Evolutionary conservation across 176 grass and related monocot genomes (phyloP).

Genomic region (Stipa capillata): DNA sequence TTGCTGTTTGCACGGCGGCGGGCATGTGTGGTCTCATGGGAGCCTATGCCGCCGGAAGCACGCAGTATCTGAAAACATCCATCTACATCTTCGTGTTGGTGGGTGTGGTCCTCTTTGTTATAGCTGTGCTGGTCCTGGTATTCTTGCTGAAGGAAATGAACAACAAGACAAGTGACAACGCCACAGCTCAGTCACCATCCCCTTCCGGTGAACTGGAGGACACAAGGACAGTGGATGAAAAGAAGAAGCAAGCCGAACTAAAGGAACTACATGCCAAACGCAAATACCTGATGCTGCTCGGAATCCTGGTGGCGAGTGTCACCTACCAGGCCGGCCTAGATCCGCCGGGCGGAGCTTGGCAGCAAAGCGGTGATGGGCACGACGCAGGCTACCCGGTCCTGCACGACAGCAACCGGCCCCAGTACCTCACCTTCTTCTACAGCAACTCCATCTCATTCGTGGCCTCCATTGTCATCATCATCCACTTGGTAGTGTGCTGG

Average conservation of each 20-base stretch:
- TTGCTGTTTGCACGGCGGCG: background rate
- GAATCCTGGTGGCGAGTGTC: conserved; percentile 1
- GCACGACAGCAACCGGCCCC: background rate
- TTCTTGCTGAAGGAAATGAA: no score
- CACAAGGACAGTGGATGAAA: no score
- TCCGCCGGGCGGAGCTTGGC: background rate
- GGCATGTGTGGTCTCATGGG: background rate
- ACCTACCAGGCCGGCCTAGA: conserved; percentile 16
- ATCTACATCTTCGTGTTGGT: background rate
- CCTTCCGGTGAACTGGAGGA: no score
- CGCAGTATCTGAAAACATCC: background rate
- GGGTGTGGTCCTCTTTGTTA: background rate
- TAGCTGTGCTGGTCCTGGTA: background rate
- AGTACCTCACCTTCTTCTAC: conserved; percentile 5
- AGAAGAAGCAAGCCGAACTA: background rate
- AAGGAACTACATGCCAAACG: background rate
- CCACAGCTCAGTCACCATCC: no score
- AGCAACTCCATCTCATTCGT: conserved; percentile 7
- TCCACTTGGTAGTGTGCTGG: background rate
- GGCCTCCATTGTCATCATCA: background rate
- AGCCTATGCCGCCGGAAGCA: background rate
- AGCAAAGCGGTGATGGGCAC: background rate
- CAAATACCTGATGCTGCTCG: conserved; percentile 4
- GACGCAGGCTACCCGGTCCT: background rate
- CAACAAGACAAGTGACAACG: no score